Evolutionary conservation across 805 yeast genomes (phyloP), one percentile per base, ranked within the genome.

Genomic region (Yueomyces sp.): DNA sequence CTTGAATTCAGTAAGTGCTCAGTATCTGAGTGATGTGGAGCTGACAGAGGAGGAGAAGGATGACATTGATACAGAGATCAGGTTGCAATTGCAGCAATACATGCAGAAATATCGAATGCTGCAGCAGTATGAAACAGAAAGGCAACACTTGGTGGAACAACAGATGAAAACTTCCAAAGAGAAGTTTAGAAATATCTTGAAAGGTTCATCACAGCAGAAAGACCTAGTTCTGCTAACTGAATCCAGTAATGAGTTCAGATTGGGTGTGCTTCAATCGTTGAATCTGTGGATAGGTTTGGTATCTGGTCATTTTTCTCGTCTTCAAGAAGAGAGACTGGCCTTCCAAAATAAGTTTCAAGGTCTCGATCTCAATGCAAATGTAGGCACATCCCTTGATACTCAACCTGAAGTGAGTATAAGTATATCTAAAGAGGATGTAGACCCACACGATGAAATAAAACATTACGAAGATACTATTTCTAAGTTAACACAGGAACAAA

Each of bases 41-140:
- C 63, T 74, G 56, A 52, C 69, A 28, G 66, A 68, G 31, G 65
- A 60, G 7, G 79, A 76, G 37, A 73, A 76, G 51, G 75, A 76
- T 47, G 66, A 68, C 36, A 67, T 78, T 27, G 83, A 77, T 49
- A 71, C 74, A 40, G 77, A 76, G 45, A 65, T 76, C 38, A 68
- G 75, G 45, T 52, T 69, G 28, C 73, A 74, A 52, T 51, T 77
- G 40, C 79, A 74, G 49, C 68, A 69, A 45, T 64, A 74, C 49
- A 69, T 69, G 47, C 74, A 72, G 45, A 70, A 75, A 52, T 65
- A 75, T 40, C 72, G 70, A 46, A 55, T 65, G 43, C 54, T 76
- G 41, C 76, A 72, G 45, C 60, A 64, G 3, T 76, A 80, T 49
- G 85, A 81, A 54, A 49, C 52, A 4, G 66, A 70, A 44, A 62